phyloP scores from a whole-genome alignment of 2,329 filamentous ascomycete genomes.

The Fusarium neocosmosporiellum region DNA sequence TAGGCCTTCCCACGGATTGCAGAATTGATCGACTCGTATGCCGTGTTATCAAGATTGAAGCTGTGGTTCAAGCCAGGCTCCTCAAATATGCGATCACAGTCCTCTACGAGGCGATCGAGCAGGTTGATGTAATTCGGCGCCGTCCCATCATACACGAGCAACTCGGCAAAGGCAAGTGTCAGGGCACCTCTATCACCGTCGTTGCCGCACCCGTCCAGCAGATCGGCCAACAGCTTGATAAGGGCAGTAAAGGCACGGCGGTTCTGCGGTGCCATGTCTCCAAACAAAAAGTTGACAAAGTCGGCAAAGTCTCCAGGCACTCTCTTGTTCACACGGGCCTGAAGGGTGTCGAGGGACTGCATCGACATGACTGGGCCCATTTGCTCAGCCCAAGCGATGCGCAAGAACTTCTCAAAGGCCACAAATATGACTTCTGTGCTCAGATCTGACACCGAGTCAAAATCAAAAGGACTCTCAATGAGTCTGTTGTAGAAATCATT shows the following conservation, averaged over 20 bases:
- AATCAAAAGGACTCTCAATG: conserved; percentile 83
- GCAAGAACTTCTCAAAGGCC: conserved; percentile 93
- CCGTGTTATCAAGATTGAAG: conserved; percentile 52
- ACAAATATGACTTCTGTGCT: conserved; percentile 88
- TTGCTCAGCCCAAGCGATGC: conserved; percentile 86
- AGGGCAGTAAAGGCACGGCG: conserved; percentile 83
- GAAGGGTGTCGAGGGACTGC: conserved; percentile 78
- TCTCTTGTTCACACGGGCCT: conserved; percentile 72
- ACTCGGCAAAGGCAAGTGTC: conserved; percentile 88
- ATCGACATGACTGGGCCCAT: conserved; percentile 86
- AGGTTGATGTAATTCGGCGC: conserved; percentile 88
- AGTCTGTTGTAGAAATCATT: conserved; percentile 93
- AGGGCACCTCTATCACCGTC: conserved; percentile 90
- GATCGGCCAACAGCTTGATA: conserved; percentile 85
- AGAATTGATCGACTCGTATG: conserved; percentile 70
- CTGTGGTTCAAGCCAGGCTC: conserved; percentile 61
- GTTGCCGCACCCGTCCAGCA: conserved; percentile 90
- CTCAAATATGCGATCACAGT: conserved; percentile 89
- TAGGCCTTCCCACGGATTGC: conserved; percentile 68
- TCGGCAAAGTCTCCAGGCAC: conserved; percentile 79
- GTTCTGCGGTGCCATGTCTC: conserved; percentile 76
- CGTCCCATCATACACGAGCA: conserved; percentile 81
- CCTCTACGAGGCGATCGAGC: conserved; percentile 88
- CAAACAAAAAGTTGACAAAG: conserved; percentile 73
- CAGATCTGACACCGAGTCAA: conserved; percentile 79